phyloP scores from a whole-genome alignment of 2,329 filamentous ascomycete genomes.

The Exutisphaerella laricina region DNA sequence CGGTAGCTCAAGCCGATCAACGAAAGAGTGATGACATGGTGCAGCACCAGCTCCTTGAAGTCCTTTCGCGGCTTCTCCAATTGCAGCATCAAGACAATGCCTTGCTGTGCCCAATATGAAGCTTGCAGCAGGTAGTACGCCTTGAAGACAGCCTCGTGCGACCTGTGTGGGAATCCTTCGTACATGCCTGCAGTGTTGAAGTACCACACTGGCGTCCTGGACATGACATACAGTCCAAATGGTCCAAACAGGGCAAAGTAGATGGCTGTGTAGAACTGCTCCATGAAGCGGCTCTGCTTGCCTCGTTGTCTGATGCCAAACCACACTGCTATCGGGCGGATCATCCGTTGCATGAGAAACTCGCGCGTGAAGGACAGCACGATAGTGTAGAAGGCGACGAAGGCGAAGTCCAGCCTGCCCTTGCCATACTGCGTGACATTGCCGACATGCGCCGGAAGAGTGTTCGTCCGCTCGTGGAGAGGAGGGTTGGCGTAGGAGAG shows the following conservation, averaged over 20 bases:
- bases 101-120: constrained; percentile 93
- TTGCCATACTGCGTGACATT: constrained; percentile 69
- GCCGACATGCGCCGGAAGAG: constrained; percentile 42
- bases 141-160: constrained; percentile 78
- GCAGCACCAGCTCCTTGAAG: constrained; percentile 85
- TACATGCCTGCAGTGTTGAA: constrained; percentile 92
- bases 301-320: constrained; percentile 64
- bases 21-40: constrained; percentile 82
- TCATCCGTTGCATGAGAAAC: constrained; percentile 87
- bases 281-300: constrained; percentile 91
- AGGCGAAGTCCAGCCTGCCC: constrained; percentile 77
- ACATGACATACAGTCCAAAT: constrained; percentile 86
- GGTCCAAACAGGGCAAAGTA: constrained; percentile 83
- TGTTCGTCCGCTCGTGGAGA: constrained; percentile 30
- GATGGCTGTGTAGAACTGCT: constrained; percentile 88
- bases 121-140: constrained; percentile 94
- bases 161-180: constrained; percentile 75
- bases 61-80: constrained; percentile 93
- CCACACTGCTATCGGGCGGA: constrained; percentile 67
- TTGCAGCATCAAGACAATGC: constrained; percentile 76
- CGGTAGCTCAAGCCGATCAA: constrained; percentile 84
- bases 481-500: constrained; percentile 69
- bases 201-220: constrained; percentile 85
- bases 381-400: constrained; percentile 83
- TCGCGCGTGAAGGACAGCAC: constrained; percentile 91